Evolutionary conservation across 2,329 filamentous ascomycete genomes (phyloP).

Genomic region (Cercospora beticola): DNA sequence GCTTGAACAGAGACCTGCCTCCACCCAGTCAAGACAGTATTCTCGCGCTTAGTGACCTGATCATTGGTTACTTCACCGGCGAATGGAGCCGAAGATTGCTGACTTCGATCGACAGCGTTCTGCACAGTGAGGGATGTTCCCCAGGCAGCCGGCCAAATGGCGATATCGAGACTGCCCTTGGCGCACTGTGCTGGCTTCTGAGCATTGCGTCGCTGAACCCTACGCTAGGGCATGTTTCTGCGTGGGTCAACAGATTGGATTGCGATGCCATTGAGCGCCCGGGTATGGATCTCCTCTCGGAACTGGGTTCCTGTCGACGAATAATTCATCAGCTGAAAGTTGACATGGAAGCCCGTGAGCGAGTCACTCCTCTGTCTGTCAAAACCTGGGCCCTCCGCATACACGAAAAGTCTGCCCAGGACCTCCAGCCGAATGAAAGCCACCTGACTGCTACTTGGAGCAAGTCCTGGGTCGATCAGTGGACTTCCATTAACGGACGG

Average conservation of each 20-base stretch:
- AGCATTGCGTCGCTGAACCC: not conserved
- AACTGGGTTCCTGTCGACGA: not conserved
- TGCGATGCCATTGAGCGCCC: not conserved
- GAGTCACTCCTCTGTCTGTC: not conserved
- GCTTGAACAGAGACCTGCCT: too few species aligned
- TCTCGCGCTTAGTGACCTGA: too few species aligned
- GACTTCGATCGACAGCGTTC: not conserved
- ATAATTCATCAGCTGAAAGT: not conserved
- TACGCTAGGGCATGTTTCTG: not conserved
- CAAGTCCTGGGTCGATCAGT: not conserved
- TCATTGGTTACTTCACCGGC: not conserved
- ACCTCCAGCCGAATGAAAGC: not conserved
- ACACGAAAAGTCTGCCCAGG: not conserved
- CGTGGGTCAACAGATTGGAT: not conserved
- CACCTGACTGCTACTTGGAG: rapidly evolving
- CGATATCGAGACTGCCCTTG: not conserved
- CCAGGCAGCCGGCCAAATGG: too few species aligned
- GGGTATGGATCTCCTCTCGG: not conserved
- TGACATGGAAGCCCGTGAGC: not conserved
- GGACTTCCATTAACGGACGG: not conserved
- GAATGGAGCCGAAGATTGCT: not conserved
- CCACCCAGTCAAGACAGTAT: too few species aligned
- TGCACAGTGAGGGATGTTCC: too few species aligned
- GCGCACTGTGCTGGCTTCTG: not conserved
- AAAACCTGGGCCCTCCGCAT: not conserved